A percentile compares a stretch with the other conserved stretches of the same genome.
Evolutionary conservation across 2,329 filamentous ascomycete species (phyloP).

Genomic region (Alternaria conjuncta): DNA sequence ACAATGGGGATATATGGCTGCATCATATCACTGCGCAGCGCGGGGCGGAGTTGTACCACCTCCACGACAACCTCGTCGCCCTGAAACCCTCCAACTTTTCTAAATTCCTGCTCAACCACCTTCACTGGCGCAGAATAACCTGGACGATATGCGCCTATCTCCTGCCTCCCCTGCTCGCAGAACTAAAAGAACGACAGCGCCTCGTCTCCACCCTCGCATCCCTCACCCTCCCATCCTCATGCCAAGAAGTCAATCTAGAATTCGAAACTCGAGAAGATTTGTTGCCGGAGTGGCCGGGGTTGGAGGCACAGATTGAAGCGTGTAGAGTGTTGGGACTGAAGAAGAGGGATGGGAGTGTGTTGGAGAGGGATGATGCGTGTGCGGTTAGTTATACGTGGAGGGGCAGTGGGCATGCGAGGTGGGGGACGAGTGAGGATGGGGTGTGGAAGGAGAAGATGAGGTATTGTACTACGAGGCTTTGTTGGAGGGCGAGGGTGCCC

Average conservation of each 20-base stretch:
- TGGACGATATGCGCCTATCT: conserved; percentile 29
- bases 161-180: conserved; percentile 10
- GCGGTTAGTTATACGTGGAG: conserved; percentile 25
- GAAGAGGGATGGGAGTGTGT: conserved; percentile 12
- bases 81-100: conserved; percentile 3
- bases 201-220: conserved; percentile 4
- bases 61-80: conserved; percentile 23
- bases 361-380: conserved; percentile 16
- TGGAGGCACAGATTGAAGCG: conserved; percentile 7
- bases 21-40: conserved; percentile 29
- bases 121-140: conserved; percentile 31
- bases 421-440: conserved; percentile 11
- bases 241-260: conserved; percentile 34
- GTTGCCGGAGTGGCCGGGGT: neutral
- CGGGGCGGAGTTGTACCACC: conserved; percentile 28
- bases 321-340: conserved; percentile 11
- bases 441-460: conserved; percentile 10
- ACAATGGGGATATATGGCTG: conserved; percentile 19
- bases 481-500: conserved; percentile 27
- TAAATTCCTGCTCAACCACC: conserved; percentile 21
- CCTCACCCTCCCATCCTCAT: conserved; percentile 21
- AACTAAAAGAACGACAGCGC: conserved; percentile 10
- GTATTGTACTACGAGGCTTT: conserved; percentile 23
- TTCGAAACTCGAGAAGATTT: conserved; percentile 26
- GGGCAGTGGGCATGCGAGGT: conserved; percentile 14